A percentile compares a stretch with the other conserved stretches of the same genome.
These are phyloP conservation scores for Corymbia calophylla DNA, from an alignment of 441 rosid species.

Conservation along the genomic window DNA sequence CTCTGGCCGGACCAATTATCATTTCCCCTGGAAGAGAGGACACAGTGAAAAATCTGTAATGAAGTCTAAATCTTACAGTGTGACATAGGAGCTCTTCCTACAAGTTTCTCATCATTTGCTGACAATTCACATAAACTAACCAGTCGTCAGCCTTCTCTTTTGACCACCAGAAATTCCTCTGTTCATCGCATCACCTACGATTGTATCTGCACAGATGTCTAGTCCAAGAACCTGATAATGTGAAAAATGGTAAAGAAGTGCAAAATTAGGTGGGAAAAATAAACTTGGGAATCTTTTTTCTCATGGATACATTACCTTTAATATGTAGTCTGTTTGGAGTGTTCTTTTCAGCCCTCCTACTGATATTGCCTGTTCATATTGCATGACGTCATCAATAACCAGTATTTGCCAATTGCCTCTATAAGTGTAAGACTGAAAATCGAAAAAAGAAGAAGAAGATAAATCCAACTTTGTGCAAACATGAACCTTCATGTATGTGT, in stretches of 20 bases:
- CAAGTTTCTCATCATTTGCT: not conserved
- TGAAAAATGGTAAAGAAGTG: not conserved
- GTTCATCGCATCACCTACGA: constrained; percentile 27
- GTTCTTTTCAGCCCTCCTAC: constrained; percentile 14
- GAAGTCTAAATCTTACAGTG: not conserved
- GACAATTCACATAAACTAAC: not conserved
- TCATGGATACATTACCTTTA: constrained; percentile 6
- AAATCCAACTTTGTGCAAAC: not conserved
- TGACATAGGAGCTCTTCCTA: not conserved
- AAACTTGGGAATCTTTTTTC: not conserved
- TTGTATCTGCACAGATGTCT: constrained; percentile 23
- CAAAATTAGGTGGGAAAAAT: not conserved
- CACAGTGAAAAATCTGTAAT: not conserved
- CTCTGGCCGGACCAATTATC: not conserved
- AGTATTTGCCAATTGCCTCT: not conserved
- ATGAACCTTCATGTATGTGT: constrained; percentile 24
- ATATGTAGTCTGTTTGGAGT: constrained; percentile 24
- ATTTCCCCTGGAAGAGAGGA: not conserved
- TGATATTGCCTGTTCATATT: constrained; percentile 18
- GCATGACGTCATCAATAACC: not conserved
- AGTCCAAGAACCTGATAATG: constrained; percentile 21
- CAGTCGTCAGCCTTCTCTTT: constrained; percentile 27
- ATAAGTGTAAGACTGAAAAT: not conserved
- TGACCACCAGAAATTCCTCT: constrained; percentile 28
- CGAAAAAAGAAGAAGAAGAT: not conserved